Evolutionary conservation across 2,329 filamentous ascomycete species (phyloP).

Genomic region (Fusarium sp.): DNA sequence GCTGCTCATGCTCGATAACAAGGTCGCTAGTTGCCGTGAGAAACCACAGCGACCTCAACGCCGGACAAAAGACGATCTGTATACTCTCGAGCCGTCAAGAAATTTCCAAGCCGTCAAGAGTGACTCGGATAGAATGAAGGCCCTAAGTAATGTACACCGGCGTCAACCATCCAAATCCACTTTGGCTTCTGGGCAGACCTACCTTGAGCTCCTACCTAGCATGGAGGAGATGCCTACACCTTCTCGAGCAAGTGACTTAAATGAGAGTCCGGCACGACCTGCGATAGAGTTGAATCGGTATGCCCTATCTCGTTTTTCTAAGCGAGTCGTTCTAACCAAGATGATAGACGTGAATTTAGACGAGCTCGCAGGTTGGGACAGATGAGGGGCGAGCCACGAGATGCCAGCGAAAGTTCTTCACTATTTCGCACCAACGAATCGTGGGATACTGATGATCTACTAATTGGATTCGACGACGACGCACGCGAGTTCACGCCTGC

Average conservation of each 20-base stretch:
- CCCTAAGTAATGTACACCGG: neutral
- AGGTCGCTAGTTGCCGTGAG: constrained; percentile 37
- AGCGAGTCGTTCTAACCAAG: constrained; percentile 12
- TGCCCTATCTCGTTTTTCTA: neutral
- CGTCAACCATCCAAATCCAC: neutral
- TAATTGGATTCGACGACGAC: neutral
- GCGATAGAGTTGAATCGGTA: neutral
- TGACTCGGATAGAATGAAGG: neutral
- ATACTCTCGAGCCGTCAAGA: neutral
- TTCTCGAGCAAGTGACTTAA: neutral
- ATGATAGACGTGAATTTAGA: constrained; percentile 16
- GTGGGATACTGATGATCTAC: neutral
- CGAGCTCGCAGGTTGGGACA: constrained; percentile 10
- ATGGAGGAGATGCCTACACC: neutral
- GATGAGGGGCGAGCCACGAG: constrained; percentile 12
- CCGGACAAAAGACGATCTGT: neutral
- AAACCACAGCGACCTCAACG: neutral
- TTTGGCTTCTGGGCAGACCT: neutral
- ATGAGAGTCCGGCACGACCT: neutral
- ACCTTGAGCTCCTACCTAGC: neutral
- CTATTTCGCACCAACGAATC: neutral
- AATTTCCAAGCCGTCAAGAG: constrained; percentile 9
- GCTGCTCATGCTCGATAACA: constrained; percentile 45
- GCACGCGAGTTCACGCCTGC: constrained; percentile 23
- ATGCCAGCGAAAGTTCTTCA: neutral